Conservation (phyloP, 2,329 filamentous ascomycete genomes). For the Westerdykella aurantiaca region DNA sequence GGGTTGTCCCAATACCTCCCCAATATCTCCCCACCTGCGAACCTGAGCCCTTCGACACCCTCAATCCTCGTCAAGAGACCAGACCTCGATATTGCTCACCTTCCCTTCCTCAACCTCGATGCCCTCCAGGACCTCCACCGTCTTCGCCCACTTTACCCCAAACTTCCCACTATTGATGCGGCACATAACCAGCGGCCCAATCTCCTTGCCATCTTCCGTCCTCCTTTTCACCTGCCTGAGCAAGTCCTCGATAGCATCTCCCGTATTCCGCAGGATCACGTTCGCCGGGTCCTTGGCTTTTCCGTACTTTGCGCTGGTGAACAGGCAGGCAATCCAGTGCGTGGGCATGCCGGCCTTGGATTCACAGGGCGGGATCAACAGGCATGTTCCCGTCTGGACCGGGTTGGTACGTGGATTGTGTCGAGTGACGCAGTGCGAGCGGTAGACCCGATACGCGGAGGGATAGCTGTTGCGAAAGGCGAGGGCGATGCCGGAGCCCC, state of each 20-base stretch:
- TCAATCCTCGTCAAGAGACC: slow-evolving; percentile 10
- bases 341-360: slow-evolving; percentile 25
- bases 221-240: slow-evolving; percentile 38
- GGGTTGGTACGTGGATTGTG: slow-evolving; percentile 18
- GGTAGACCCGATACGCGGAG: slow-evolving; percentile 45
- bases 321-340: slow-evolving; percentile 56
- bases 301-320: slow-evolving; percentile 50
- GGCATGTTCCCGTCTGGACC: slow-evolving; percentile 42
- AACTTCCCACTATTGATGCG: slow-evolving; percentile 56
- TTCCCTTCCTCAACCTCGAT: slow-evolving; percentile 20
- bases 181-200: slow-evolving; percentile 44
- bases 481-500: slow-evolving; percentile 55
- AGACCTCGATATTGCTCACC: slow-evolving; percentile 21
- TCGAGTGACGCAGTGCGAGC: slow-evolving; percentile 40
- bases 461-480: slow-evolving; percentile 49
- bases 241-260: slow-evolving; percentile 45
- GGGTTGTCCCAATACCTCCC: too few relatives aligned
- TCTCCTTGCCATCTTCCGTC: slow-evolving; percentile 12
- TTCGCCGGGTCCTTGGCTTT: slow-evolving; percentile 37
- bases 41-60: neutral
- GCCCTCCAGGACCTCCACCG: slow-evolving; percentile 38
- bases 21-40: too few relatives aligned
- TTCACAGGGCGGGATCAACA: slow-evolving; percentile 50
- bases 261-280: slow-evolving; percentile 47
- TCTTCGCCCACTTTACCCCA: slow-evolving; percentile 49